phyloP scores from a whole-genome alignment of 2,329 filamentous ascomycete genomes.

The Hirsutella rhossiliensis region DNA sequence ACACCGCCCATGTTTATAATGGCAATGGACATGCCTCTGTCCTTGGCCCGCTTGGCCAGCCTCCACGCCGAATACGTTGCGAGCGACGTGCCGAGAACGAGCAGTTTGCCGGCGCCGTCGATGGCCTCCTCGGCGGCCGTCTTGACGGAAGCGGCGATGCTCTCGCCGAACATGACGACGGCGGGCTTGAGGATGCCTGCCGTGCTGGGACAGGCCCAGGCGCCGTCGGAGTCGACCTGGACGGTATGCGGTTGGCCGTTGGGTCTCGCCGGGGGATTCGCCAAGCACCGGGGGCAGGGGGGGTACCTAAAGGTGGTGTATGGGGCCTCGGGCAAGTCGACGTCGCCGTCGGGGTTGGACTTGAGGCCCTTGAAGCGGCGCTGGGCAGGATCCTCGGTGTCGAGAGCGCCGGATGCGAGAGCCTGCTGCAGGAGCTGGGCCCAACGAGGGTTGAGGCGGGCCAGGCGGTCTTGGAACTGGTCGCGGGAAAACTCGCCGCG shows the following conservation, averaged over 20 bases:
- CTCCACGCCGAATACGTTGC: constrained; percentile 95
- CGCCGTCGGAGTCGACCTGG: constrained; percentile 66
- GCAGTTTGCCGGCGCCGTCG: constrained; percentile 59
- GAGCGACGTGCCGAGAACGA: constrained; percentile 79
- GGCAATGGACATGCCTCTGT: constrained; percentile 73
- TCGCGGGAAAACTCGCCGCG: constrained; percentile 56
- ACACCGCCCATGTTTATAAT: constrained; percentile 83
- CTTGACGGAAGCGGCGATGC: constrained; percentile 60
- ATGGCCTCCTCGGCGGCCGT: constrained; percentile 66
- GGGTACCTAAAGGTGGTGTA: constrained; percentile 90
- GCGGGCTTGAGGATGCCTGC: constrained; percentile 84
- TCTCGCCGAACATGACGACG: constrained; percentile 95
- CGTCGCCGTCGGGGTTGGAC: constrained; percentile 89
- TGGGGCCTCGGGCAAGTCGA: constrained; percentile 75
- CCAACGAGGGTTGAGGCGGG: constrained; percentile 78
- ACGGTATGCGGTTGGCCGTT: constrained; percentile 48
- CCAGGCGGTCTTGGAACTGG: constrained; percentile 64
- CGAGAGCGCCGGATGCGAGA: constrained; percentile 60
- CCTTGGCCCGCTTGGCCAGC: constrained; percentile 70
- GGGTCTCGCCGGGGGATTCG: constrained; percentile 41
- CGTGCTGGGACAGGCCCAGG: constrained; percentile 53
- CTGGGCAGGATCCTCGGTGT: constrained; percentile 64
- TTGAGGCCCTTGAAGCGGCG: constrained; percentile 57
- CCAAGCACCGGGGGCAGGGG: constrained; percentile 69
- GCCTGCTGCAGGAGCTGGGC: constrained; percentile 61